Evolutionary conservation across 345 rosid genomes (phyloP).

Genomic region (Firmiana major): DNA sequence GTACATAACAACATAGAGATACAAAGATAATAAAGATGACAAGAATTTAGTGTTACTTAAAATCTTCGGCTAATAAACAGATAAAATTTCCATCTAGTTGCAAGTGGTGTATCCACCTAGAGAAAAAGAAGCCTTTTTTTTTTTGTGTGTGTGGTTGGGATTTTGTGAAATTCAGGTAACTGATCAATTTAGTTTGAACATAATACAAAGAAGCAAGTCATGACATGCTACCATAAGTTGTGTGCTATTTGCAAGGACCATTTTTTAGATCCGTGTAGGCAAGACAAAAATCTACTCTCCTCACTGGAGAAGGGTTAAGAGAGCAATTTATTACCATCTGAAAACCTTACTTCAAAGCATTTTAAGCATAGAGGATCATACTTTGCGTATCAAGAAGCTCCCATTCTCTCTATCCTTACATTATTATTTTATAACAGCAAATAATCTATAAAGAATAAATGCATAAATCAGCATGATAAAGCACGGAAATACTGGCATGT

Average conservation of each 20-base stretch:
- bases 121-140: background rate
- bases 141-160: background rate
- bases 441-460: background rate
- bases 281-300: background rate
- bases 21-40: background rate
- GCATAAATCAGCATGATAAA: background rate
- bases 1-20: background rate
- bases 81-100: background rate
- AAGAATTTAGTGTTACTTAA: background rate
- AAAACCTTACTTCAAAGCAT: background rate
- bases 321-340: slow-evolving; percentile 1
- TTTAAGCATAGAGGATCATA: background rate
- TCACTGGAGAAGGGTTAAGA: background rate
- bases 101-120: background rate
- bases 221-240: background rate
- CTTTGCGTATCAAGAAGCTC: background rate
- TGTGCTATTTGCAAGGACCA: background rate
- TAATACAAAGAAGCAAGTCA: background rate
- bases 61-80: background rate
- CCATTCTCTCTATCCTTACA: background rate
- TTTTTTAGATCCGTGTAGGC: background rate
- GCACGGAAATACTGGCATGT: background rate
- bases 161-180: background rate
- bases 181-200: background rate
- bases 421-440: background rate